Evolutionary conservation across 768 basidiomycete genomes (phyloP).

Genomic region (Chalciporus sphaerocephalus): DNA sequence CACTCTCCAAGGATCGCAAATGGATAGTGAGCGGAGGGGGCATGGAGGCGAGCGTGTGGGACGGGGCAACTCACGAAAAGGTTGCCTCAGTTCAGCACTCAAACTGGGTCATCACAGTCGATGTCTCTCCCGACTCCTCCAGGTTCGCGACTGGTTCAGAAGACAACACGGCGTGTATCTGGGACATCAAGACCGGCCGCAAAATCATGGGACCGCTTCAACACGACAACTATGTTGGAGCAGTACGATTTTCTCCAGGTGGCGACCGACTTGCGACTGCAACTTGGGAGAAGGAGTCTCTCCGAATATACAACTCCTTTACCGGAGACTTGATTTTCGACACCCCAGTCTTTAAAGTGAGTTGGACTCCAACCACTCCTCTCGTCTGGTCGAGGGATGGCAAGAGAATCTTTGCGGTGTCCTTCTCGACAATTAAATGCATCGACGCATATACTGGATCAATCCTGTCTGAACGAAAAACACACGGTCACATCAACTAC

Average conservation of each 20-base stretch:
- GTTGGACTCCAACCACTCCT: background rate
- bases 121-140: background rate
- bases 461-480: background rate
- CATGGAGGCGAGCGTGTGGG: background rate
- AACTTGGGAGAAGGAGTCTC: background rate
- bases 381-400: slow-evolving; percentile 5
- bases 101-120: background rate
- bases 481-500: background rate
- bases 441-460: background rate
- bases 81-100: background rate
- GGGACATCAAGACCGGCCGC: background rate
- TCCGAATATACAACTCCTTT: background rate
- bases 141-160: background rate
- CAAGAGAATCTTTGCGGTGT: background rate
- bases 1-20: background rate
- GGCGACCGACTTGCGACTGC: background rate
- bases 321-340: background rate
- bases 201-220: background rate
- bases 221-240: background rate
- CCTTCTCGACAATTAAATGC: background rate
- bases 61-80: background rate
- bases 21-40: background rate
- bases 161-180: background rate
- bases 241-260: background rate
- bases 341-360: background rate